These are phyloP conservation scores for Phylloporus arenicola DNA, from an alignment of 768 basidiomycete genomes.

Conservation along the genomic window DNA sequence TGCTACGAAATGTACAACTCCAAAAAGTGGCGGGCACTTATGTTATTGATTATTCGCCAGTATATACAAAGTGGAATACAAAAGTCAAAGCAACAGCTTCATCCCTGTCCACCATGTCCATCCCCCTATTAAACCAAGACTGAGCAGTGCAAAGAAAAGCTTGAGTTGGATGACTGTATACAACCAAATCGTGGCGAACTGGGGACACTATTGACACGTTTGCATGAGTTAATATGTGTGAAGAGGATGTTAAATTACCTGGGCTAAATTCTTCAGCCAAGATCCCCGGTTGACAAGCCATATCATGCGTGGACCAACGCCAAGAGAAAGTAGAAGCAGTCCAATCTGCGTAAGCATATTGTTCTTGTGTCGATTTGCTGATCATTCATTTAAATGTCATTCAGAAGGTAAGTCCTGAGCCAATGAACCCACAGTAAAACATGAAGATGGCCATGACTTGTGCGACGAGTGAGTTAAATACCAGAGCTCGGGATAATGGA, in stretches of 20 bases:
- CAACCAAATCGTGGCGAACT: constrained; percentile 74
- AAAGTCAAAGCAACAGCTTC: constrained; percentile 35
- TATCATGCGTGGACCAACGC: constrained; percentile 60
- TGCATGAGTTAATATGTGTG: neutral
- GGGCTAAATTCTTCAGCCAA: constrained; percentile 68
- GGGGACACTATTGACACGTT: constrained; percentile 51
- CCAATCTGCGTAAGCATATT: constrained; percentile 47
- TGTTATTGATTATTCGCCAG: neutral
- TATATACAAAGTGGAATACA: neutral
- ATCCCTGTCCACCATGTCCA: constrained; percentile 63
- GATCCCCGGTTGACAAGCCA: constrained; percentile 65
- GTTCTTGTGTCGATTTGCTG: constrained; percentile 60
- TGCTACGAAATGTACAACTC: too few relatives aligned
- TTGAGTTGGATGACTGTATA: constrained; percentile 69
- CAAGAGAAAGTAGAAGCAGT: constrained; percentile 54
- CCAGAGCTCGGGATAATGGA: neutral
- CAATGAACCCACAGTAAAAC: constrained; percentile 23
- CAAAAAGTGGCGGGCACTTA: too few relatives aligned
- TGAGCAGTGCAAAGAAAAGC: constrained; percentile 54
- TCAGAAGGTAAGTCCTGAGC: neutral
- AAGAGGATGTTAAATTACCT: constrained; percentile 39
- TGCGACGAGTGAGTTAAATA: constrained; percentile 1
- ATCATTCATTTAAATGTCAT: neutral
- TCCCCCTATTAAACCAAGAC: constrained; percentile 45
- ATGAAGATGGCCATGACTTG: constrained; percentile 71